Base-by-base conservation (phyloP, 306 rosid genomes). In the Glycyrrhiza uralensis region DNA sequence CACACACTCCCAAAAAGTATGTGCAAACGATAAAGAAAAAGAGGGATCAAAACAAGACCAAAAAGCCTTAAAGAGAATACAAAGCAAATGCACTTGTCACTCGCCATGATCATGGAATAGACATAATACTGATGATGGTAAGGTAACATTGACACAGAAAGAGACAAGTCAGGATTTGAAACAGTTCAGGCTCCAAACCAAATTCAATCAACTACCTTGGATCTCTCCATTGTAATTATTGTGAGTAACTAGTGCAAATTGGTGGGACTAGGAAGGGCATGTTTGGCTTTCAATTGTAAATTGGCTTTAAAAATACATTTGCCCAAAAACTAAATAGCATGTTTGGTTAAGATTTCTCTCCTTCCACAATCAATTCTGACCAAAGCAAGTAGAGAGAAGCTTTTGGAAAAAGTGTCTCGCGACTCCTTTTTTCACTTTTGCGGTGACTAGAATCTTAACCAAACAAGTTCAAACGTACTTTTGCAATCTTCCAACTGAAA, bases 1-100 rank as follows among this genome's bases (percentile, higher is more conserved):
- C 83, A 78, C 86, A 70, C 71, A 38, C 75, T 44, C 81, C 79
- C 65, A 68, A 49, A 79, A 69, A 54, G 62, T 59, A 41, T 22
- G 24, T 51, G 70, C n/a, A 6, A 58, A 14, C 49, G 14, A 24
- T 33, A 62, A 72, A 60, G 39, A 30, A 66, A 66, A 72, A 54
- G 56, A 71, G n/a, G n/a, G 18, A 13, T 36, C 57, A 76, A 35
- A 54, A 69, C 72, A 52, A 50, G 18, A 23, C 51, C 36, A 76
- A 83, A n/a, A 56, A 33, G 75, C 84, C 78, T 82, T 69, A 58
- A 79, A 75, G 82, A 82, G 83, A 76, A 61, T 72, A 70, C 64
- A 74, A 58, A 59, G 63, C 55, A 83, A 77, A 50, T 75, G 71
- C 71, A 74, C 68, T 74, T 79, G 74, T 49, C 83, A 72, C 85